Base-by-base conservation (phyloP, 345 rosid species). In the Camelina neglecta region DNA sequence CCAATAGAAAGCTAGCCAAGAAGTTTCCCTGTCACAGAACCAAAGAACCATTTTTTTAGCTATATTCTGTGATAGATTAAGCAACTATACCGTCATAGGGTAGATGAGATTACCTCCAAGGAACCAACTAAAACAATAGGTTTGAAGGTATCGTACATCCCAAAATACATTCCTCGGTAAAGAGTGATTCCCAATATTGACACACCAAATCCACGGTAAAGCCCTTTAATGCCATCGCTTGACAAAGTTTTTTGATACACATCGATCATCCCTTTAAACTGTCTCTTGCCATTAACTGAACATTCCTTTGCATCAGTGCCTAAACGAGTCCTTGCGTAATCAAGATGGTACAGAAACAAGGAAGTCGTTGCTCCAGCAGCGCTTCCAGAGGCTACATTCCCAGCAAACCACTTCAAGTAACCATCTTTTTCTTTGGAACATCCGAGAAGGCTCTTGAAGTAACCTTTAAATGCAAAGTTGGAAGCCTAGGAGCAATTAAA, bases 351-450 rank as follows among this genome's bases (percentile, higher is more conserved):
- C 3, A 95, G 79, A 56, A 95, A 83, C 74, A 89, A 65, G 0
- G 97, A 89, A 48, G 93, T 90, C 21, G 90, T 90, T 55, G 98
- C 98, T 50, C 99, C 98, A 71, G 96, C 99, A 56, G 99, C 99
- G 82, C 99, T 92, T 45, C 98, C 99, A 3, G 97, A 90, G 67
- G 98, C 97, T 38, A 92, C 77, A 24, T 95, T 95, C 26, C 97
- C 94, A 42, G 88, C 83, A 84, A 95, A 92, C 91, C 96, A 85
- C 79, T 86, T 92, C 24, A 83, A 5, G 74, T 90, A 90, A 77
- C 97, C 97, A 73, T 92, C 96, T 77, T 71, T 89, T 89, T 95
- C 98, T 77, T 87, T 90, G 8, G 98, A 90, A 74, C 79, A 47
- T 35, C 97, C 97, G 39, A 90, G 85, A 75, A 80, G 65, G 85